These are phyloP conservation scores for Exophiala oligosperma DNA, from an alignment of 2,329 filamentous ascomycete species.

Conservation along the genomic window DNA sequence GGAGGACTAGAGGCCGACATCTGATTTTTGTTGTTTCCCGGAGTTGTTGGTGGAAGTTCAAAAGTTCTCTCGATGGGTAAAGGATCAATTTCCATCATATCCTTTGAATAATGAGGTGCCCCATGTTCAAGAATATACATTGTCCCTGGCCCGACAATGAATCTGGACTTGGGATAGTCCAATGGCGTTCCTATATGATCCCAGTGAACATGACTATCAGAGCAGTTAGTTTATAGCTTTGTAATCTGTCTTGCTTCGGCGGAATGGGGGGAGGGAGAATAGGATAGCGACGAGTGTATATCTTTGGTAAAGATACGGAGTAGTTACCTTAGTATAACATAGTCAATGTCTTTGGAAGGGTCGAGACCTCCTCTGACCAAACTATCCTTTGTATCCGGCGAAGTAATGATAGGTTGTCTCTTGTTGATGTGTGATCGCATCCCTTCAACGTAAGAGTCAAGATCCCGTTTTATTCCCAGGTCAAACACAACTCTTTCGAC, in stretches of 20 bases:
- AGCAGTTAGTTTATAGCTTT: no score
- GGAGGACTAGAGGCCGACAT: background rate
- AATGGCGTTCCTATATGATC: background rate
- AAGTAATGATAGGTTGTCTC: background rate
- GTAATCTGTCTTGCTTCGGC: no score
- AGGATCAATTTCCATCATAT: slow-evolving; percentile 18
- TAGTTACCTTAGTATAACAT: background rate
- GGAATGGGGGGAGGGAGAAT: no score
- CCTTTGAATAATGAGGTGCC: background rate
- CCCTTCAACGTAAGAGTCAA: slow-evolving; percentile 51
- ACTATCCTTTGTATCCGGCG: background rate
- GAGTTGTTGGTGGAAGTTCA: slow-evolving; percentile 15
- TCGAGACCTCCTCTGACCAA: background rate
- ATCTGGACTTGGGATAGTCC: slow-evolving; percentile 45
- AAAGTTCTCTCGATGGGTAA: slow-evolving; percentile 24
- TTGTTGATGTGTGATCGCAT: slow-evolving; percentile 34
- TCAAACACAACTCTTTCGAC: slow-evolving; percentile 49
- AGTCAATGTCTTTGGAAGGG: background rate
- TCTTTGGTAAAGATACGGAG: no score
- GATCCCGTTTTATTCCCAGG: slow-evolving; percentile 51
- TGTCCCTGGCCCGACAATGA: slow-evolving; percentile 53
- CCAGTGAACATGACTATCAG: background rate
- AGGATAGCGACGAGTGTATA: no score
- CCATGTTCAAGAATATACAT: slow-evolving; percentile 2
- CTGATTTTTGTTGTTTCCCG: background rate